These are phyloP conservation scores for Leishmania tarentolae DNA, from an alignment of 208 protist species.

Conservation along the genomic window DNA sequence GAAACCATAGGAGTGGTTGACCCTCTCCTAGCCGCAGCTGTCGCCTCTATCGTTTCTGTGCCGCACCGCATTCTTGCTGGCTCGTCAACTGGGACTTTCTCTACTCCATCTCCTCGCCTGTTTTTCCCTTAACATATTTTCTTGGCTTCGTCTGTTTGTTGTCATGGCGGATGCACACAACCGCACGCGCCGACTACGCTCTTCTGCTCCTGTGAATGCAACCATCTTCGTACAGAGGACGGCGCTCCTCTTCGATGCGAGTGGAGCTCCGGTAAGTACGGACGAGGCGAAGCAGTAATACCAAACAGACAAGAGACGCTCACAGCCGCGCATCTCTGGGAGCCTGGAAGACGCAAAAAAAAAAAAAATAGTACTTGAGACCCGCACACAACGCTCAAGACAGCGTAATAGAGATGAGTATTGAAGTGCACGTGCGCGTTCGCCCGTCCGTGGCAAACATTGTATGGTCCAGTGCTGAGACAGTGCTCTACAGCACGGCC, in stretches of 20 bases:
- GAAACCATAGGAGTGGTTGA: background rate
- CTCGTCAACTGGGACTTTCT: background rate
- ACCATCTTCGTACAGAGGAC: background rate
- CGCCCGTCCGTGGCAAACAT: conserved; percentile 58
- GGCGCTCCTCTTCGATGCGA: background rate
- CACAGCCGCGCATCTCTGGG: background rate
- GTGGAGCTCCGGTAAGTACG: background rate
- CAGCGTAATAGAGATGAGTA: conserved; percentile 53
- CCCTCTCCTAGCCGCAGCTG: background rate
- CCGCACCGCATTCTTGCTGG: background rate
- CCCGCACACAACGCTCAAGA: background rate
- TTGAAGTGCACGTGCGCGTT: conserved; percentile 89
- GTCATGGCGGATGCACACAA: background rate
- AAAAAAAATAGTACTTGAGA: background rate
- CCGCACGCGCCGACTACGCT: background rate
- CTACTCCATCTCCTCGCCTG: background rate
- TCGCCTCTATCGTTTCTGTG: background rate
- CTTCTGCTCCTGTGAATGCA: background rate
- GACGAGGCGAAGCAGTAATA: background rate
- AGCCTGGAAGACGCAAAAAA: background rate
- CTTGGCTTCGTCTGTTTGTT: background rate
- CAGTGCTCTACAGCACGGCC: conserved; percentile 80
- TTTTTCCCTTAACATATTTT: background rate
- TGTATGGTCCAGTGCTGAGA: conserved; percentile 85
- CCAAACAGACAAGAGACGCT: background rate